Base-by-base conservation (phyloP, 129 eudicot genomes). In the Artemisia annua region DNA sequence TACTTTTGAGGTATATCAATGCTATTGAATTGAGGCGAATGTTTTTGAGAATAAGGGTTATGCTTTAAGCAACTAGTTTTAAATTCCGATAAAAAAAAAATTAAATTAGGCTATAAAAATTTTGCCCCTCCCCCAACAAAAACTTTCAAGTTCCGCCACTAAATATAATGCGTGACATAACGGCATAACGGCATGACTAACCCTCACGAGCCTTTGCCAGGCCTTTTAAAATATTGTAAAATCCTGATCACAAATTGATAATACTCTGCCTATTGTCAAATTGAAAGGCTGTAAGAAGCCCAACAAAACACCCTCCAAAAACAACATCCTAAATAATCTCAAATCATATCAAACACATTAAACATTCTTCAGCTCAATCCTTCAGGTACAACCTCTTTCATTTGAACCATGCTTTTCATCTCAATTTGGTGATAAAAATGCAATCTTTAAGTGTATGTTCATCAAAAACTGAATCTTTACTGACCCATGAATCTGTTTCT, bases 351-450 rank as follows among this genome's bases (percentile, higher is more conserved):
- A 7, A 26, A 30, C 30, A 43, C 49, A 48, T 63, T 30, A 76
- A 8, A 26, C 46, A 3, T 20, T 46, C 68, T 49, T 57, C 68
- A 50, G 19, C 81, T 77, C 35, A 22, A 68, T 58, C 26, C 51
- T 67, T 69, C 65, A 77, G 75, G 70, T 77, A 69, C 81, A 69
- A 57, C 12, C 69, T 48, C 59, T 48, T 14, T 14, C 55, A 3
- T 48, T 1, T 20, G 63, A 70, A 71, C 78, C 73, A 71, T 78
- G 82, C 59, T 65, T 60, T 56, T 67, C 35, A 78, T 17, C 73
- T 70, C 67, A 78, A 52, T 63, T 63, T 56, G 44, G 46, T 78
- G 28, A 78, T 52, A 77, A 71, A 57, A 18, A 78, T 78, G 82
- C 82, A 78, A 78, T 2, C 82, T 32, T 67, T 64, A 13, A 63